Base-by-base conservation (phyloP, 2,329 filamentous ascomycete genomes). In the Pseudopithomyces chartarum region DNA sequence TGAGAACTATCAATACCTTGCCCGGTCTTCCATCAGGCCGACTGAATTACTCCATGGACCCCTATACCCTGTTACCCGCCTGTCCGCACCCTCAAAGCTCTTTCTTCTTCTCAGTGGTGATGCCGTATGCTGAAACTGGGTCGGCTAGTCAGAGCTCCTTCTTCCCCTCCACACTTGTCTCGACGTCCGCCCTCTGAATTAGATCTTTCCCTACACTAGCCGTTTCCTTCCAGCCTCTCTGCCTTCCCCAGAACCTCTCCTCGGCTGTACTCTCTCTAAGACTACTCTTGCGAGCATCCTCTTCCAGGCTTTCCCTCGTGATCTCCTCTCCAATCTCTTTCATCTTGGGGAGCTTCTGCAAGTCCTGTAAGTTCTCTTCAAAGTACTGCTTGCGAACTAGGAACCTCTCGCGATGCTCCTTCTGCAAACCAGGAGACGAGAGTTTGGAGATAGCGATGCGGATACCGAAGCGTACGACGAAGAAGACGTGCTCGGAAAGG, bases 401-500 rank as follows among this genome's bases (percentile, higher is more conserved):
- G 76, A 89, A 98, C 20, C 91, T 85, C 73, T 97, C 91, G 3
- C 87, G 87, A 13, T 90, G 85, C 77, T 96, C 93, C 75, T 92
- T 92, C 67, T 96, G 91, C 55, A 93, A 81, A 1, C 92, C 93
- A 0, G 91, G 91, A 45, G 89, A 93, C 67, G 98, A 93, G 52
- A 97, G 79, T 73, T 92, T 95, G 57, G 81, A 82, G 65, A 99
- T 85, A 3, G 88, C 87, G 52, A 87, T 84, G 39, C 88, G 86
- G 4, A 97, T 90, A 0, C 82, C 84, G 59, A 88, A 83, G 67
- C 93, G 88, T 1, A 91, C 84, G 2, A 87, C 80, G n/a, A 99
- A 85, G 73, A 96, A 98, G 15, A 93, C 78, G 72, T 99, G 94
- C 73, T 99, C 95, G 0, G 91, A 88, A 64, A 96, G 85, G 65